A percentile compares a stretch with the other conserved stretches of the same genome.
phyloP scores from a whole-genome alignment of 2,329 filamentous ascomycete genomes.

The Metarhizium anisopliae region DNA sequence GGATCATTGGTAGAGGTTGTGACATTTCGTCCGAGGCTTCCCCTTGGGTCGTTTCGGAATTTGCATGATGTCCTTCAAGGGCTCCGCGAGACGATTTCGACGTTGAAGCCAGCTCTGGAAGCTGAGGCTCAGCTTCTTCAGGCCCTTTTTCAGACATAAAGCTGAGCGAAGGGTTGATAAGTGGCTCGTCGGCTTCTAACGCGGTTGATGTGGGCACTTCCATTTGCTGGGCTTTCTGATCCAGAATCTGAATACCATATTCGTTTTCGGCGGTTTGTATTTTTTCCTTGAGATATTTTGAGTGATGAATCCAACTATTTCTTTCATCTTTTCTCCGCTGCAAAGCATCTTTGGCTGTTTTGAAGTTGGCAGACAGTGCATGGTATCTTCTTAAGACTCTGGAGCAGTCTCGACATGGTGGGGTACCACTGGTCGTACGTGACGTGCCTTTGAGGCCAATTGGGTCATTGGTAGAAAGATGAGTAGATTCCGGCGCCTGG shows the following conservation, averaged over 20 bases:
- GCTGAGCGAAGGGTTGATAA: constrained; percentile 1
- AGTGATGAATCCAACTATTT: constrained; percentile 36
- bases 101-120: background rate
- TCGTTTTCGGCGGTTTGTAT: constrained; percentile 34
- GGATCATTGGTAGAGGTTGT: constrained; percentile 16
- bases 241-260: constrained; percentile 22
- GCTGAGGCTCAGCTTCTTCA: constrained; percentile 1
- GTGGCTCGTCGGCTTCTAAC: constrained; percentile 4
- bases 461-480: background rate
- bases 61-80: background rate
- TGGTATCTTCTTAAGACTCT: constrained; percentile 31
- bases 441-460: background rate
- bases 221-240: constrained; percentile 2
- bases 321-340: constrained; percentile 31
- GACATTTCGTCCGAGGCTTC: constrained; percentile 14
- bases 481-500: background rate
- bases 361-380: constrained; percentile 32
- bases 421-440: background rate
- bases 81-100: background rate
- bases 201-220: constrained; percentile 2
- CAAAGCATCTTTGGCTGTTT: constrained; percentile 28
- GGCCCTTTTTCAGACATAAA: background rate
- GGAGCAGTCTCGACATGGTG: constrained; percentile 19
- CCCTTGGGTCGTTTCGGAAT: constrained; percentile 21
- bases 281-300: constrained; percentile 32